phyloP scores from a whole-genome alignment of 768 basidiomycete genomes.

The Boletus sp. region DNA sequence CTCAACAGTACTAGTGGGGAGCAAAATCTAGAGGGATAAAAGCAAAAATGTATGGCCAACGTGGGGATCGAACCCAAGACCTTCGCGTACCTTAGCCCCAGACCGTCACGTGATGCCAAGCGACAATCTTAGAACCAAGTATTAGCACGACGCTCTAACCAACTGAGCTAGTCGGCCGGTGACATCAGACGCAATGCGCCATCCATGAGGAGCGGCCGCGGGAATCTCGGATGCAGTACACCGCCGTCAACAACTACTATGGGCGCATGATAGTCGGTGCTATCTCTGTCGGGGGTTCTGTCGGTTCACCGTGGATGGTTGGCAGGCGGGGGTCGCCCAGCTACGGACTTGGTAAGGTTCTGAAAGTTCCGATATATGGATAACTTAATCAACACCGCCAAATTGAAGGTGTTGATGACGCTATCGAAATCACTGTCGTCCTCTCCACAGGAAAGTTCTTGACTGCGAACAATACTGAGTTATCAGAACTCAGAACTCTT shows the following conservation, averaged over 20 bases:
- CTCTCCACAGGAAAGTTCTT: slow-evolving; percentile 42
- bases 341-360: slow-evolving; percentile 42
- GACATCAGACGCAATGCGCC: no score
- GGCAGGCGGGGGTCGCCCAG: slow-evolving; percentile 46
- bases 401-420: slow-evolving; percentile 45
- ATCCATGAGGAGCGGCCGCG: no score
- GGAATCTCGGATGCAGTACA: no score
- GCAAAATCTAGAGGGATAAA: background rate
- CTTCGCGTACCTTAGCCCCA: slow-evolving; percentile 49
- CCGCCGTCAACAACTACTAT: slow-evolving; percentile 35
- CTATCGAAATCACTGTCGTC: slow-evolving; percentile 46
- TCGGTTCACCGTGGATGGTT: slow-evolving; percentile 53
- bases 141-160: slow-evolving; percentile 90
- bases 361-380: background rate
- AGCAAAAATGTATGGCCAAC: slow-evolving; percentile 50
- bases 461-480: slow-evolving; percentile 38
- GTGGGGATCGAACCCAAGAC: slow-evolving; percentile 82
- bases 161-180: slow-evolving; percentile 86
- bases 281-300: slow-evolving; percentile 36
- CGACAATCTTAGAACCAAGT: slow-evolving; percentile 3
- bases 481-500: slow-evolving; percentile 48
- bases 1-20: no score
- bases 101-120: background rate
- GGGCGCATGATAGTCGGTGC: slow-evolving; percentile 47
- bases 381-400: background rate